Evolutionary conservation across 331 rosid species (phyloP).

Genomic region (Acacia pycnantha): DNA sequence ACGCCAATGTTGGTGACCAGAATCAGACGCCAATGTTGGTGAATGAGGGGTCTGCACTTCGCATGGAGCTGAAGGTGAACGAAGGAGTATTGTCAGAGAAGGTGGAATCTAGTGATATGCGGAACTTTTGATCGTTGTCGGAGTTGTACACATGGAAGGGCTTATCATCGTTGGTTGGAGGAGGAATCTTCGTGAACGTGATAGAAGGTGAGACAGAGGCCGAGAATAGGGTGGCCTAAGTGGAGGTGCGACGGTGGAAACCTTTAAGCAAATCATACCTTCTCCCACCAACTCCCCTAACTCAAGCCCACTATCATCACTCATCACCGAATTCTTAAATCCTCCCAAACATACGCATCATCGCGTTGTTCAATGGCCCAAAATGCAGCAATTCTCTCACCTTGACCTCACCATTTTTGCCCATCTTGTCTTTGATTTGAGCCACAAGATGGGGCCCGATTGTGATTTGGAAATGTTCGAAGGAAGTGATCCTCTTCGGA

Average conservation of each 20-base stretch:
- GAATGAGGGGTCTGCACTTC: slow-evolving; percentile 45
- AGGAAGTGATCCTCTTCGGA: slow-evolving; percentile 38
- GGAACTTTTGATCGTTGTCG: slow-evolving; percentile 31
- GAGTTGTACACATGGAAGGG: neutral
- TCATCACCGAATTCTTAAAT: slow-evolving; percentile 52
- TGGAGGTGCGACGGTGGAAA: slow-evolving; percentile 19
- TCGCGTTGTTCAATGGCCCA: slow-evolving; percentile 59
- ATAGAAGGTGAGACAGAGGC: slow-evolving; percentile 43
- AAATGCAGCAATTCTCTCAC: slow-evolving; percentile 53
- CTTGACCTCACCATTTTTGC: slow-evolving; percentile 44
- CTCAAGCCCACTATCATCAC: slow-evolving; percentile 36
- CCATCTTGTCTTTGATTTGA: slow-evolving; percentile 43
- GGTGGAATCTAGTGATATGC: slow-evolving; percentile 31
- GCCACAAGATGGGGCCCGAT: slow-evolving; percentile 36
- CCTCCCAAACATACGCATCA: slow-evolving; percentile 67
- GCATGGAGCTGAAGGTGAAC: slow-evolving; percentile 42
- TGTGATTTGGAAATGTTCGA: slow-evolving; percentile 17
- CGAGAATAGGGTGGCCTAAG: neutral
- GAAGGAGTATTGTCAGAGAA: slow-evolving; percentile 40
- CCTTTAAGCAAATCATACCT: slow-evolving; percentile 63
- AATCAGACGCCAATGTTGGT: slow-evolving; percentile 53
- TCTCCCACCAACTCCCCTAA: slow-evolving; percentile 57
- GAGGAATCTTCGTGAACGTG: slow-evolving; percentile 39
- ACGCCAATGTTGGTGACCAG: slow-evolving; percentile 45
- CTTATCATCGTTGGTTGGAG: slow-evolving; percentile 13